Conservation (phyloP, 164 flowering plant genomes). For the Chimonanthus salicifolius region DNA sequence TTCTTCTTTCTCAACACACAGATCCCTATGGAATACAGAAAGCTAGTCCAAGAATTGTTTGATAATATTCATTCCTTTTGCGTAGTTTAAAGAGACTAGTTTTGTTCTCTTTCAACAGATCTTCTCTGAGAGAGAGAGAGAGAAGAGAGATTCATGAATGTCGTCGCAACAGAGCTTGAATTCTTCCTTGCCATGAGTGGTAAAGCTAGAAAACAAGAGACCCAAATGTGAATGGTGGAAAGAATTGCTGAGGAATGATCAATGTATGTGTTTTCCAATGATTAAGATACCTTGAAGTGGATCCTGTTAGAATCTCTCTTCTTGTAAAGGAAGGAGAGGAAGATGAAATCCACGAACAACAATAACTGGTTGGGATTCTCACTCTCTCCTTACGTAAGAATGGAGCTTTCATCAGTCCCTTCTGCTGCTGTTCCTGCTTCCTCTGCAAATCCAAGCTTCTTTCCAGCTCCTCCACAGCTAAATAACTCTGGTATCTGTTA, state of each 20-base stretch:
- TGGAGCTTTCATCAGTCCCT: slow-evolving; percentile 44
- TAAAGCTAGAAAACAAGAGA: slow-evolving; percentile 36
- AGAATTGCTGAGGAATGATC: slow-evolving; percentile 28
- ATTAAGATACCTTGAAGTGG: slow-evolving; percentile 41
- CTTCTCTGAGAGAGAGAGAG: slow-evolving; percentile 16
- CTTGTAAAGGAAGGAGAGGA: slow-evolving; percentile 14
- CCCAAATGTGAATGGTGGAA: slow-evolving; percentile 15
- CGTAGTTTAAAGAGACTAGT: slow-evolving; percentile 52
- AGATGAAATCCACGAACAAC: slow-evolving; percentile 62
- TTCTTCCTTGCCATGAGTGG: slow-evolving; percentile 22
- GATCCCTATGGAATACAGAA: slow-evolving; percentile 81
- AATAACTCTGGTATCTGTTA: slow-evolving; percentile 34
- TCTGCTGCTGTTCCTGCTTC: slow-evolving; percentile 20
- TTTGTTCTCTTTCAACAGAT: slow-evolving; percentile 29
- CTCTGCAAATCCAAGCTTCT: slow-evolving; percentile 36
- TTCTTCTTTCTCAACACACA: slow-evolving; percentile 54
- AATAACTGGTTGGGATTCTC: slow-evolving; percentile 81
- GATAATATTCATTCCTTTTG: slow-evolving; percentile 63
- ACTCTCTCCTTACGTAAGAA: slow-evolving; percentile 69
- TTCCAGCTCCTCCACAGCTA: slow-evolving; percentile 28
- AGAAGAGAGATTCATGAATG: slow-evolving; percentile 21
- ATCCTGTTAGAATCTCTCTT: slow-evolving; percentile 3
- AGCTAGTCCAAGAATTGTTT: slow-evolving; percentile 44
- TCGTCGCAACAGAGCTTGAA: slow-evolving; percentile 4
- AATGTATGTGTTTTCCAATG: slow-evolving; percentile 46